These are phyloP conservation scores for Haberlea rhodopensis DNA, from an alignment of 257 asterid species.

Conservation along the genomic window DNA sequence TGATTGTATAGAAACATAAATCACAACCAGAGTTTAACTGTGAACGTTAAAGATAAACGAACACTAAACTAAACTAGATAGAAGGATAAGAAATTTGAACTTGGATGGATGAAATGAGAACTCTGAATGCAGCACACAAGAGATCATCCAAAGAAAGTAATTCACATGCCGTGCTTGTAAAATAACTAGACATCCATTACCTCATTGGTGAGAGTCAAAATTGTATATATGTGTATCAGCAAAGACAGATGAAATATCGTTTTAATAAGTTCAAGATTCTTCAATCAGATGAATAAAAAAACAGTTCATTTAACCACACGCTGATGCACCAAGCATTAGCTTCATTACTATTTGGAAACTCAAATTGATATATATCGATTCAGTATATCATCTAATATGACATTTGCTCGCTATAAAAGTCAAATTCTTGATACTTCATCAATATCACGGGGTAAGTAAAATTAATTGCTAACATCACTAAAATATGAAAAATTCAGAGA, in stretches of 20 bases:
- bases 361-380: neutral
- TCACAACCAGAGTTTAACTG: constrained; percentile 17
- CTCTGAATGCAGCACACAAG: too few relatives aligned
- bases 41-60: neutral
- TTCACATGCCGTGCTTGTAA: neutral
- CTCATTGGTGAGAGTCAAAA: too few relatives aligned
- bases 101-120: too few relatives aligned
- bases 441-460: neutral
- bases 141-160: too few relatives aligned
- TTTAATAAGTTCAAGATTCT: constrained; percentile 5
- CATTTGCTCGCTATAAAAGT: neutral
- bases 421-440: constrained; percentile 1
- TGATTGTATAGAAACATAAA: constrained; percentile 9
- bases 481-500: neutral
- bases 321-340: neutral
- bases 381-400: neutral
- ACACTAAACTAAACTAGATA: neutral
- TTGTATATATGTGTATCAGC: too few relatives aligned
- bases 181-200: too few relatives aligned
- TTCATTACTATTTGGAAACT: constrained; percentile 9
- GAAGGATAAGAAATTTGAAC: neutral
- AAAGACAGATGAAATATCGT: too few relatives aligned
- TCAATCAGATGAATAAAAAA: constrained; percentile 7
- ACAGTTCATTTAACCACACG: constrained; percentile 17
- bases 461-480: constrained; percentile 8